Evolutionary conservation across 2,329 filamentous ascomycete genomes (phyloP).

Genomic region (Neoscytalidium dimidiatum): DNA sequence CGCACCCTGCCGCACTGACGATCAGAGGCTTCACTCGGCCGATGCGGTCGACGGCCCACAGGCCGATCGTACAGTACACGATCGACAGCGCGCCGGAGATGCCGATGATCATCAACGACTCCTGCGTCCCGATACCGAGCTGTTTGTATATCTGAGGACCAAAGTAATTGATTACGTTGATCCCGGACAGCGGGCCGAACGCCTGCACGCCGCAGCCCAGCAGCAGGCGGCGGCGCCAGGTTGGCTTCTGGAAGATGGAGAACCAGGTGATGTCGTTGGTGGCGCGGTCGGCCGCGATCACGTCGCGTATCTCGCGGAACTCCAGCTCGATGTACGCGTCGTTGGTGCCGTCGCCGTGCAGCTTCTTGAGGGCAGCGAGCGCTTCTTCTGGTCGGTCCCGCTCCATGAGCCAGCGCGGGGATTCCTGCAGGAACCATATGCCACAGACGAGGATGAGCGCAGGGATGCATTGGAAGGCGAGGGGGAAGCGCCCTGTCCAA

Average conservation of each 20-base stretch:
- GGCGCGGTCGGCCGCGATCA: slow-evolving; percentile 26
- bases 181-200: slow-evolving; percentile 51
- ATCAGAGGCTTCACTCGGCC: slow-evolving; percentile 53
- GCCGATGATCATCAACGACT: slow-evolving; percentile 54
- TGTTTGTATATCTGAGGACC: slow-evolving; percentile 46
- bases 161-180: slow-evolving; percentile 51
- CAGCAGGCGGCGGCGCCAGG: slow-evolving; percentile 49
- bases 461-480: slow-evolving; percentile 43
- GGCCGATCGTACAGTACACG: slow-evolving; percentile 50
- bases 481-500: slow-evolving; percentile 42
- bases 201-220: slow-evolving; percentile 52
- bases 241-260: slow-evolving; percentile 46
- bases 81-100: slow-evolving; percentile 53
- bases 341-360: slow-evolving; percentile 59
- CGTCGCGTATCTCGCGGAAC: slow-evolving; percentile 57
- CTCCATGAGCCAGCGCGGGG: slow-evolving; percentile 53
- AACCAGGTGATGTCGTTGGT: slow-evolving; percentile 38
- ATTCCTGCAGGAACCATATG: slow-evolving; percentile 46
- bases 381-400: slow-evolving; percentile 50
- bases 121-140: slow-evolving; percentile 47
- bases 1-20: slow-evolving; percentile 45
- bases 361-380: slow-evolving; percentile 48
- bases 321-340: slow-evolving; percentile 57
- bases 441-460: slow-evolving; percentile 43
- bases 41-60: slow-evolving; percentile 49